A percentile compares a stretch with the other conserved stretches of the same genome.
Conservation (phyloP, 2,329 filamentous ascomycete genomes). For the Diaporthe citriasiana region DNA sequence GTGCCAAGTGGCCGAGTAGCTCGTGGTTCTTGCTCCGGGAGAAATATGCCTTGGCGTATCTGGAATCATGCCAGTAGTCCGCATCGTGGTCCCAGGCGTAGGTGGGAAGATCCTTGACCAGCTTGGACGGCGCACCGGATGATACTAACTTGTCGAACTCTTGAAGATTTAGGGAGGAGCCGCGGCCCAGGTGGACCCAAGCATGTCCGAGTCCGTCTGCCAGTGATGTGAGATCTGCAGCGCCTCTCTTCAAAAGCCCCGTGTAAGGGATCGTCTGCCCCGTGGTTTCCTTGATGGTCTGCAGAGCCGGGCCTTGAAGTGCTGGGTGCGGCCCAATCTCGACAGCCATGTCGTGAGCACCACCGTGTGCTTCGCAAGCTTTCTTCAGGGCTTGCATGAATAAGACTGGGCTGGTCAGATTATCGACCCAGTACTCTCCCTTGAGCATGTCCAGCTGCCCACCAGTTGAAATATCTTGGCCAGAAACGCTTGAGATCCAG, state of each 20-base stretch:
- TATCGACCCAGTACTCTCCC: constrained; percentile 44
- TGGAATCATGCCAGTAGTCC: constrained; percentile 15
- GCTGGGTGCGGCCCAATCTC: constrained; percentile 55
- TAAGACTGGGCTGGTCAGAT: constrained; percentile 45
- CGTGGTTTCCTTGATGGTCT: constrained; percentile 46
- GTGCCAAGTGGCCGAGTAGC: constrained; percentile 32
- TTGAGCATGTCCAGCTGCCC: neutral
- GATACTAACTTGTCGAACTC: neutral
- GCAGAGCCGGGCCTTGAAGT: constrained; percentile 54
- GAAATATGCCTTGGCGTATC: neutral
- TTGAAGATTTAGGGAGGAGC: neutral
- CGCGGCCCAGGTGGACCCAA: neutral
- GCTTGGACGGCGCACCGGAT: neutral
- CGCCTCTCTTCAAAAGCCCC: constrained; percentile 36
- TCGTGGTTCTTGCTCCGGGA: neutral
- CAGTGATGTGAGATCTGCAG: neutral
- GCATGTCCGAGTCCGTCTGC: neutral
- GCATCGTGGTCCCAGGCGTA: constrained; percentile 41
- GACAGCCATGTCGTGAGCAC: constrained; percentile 41
- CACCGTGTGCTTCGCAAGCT: neutral
- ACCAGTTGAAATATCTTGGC: neutral
- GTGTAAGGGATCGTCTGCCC: constrained; percentile 45
- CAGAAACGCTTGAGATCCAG: constrained; percentile 47
- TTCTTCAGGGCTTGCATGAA: constrained; percentile 42
- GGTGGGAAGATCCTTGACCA: constrained; percentile 30